Evolutionary conservation across 768 basidiomycete species (phyloP).

Genomic region (Suillus weaverae): DNA sequence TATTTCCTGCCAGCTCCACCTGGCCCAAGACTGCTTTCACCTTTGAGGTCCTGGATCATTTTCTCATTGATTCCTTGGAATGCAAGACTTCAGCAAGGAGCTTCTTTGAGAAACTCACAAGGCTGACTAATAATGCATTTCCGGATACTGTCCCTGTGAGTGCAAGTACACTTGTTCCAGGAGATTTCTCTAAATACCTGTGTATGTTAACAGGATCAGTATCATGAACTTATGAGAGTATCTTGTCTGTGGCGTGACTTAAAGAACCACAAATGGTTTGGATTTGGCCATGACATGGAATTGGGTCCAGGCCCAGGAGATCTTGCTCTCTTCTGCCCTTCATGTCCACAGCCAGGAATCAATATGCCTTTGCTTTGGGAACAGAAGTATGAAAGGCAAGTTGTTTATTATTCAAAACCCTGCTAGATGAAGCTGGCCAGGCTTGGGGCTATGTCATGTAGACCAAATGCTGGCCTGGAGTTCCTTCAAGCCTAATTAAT

Average conservation of each 20-base stretch:
- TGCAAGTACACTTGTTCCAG: not conserved
- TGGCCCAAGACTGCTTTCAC: conserved; percentile 10
- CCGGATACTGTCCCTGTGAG: not conserved
- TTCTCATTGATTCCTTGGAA: conserved; percentile 8
- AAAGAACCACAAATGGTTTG: conserved; percentile 6
- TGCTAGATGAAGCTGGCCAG: not conserved
- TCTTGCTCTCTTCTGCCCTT: conserved; percentile 25
- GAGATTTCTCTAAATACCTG: not conserved
- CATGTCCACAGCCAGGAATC: conserved; percentile 28
- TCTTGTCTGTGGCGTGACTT: conserved; percentile 6
- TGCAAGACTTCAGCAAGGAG: conserved; percentile 17
- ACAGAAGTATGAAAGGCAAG: conserved; percentile 8
- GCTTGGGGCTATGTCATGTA: not conserved
- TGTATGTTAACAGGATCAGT: conserved; percentile 6
- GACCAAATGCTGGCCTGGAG: not conserved
- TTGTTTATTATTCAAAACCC: not conserved
- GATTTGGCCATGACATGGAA: conserved; percentile 14
- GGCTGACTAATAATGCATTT: conserved; percentile 9
- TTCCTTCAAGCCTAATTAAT: not conserved
- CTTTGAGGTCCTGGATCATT: conserved; percentile 8
- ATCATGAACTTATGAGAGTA: conserved; percentile 14
- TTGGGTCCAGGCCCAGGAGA: conserved; percentile 1
- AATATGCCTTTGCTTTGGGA: conserved; percentile 28
- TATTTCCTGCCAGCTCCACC: conserved; percentile 10
- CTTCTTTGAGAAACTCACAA: conserved; percentile 11